Base-by-base conservation (phyloP, 73 alveolate species). In the Paramecium bursaria region DNA sequence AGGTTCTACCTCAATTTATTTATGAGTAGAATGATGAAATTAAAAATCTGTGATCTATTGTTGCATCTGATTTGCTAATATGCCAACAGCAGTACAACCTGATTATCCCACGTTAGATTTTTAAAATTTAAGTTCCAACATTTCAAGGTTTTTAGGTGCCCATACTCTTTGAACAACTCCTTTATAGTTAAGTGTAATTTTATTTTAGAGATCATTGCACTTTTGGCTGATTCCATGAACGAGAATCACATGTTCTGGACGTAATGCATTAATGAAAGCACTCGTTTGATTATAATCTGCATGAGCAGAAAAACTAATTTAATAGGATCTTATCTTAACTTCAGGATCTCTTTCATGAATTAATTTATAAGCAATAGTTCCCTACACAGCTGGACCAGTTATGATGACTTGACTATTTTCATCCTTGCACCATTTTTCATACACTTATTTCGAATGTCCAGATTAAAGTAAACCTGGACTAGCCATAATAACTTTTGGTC, bases 211-310 rank as follows among this genome's bases (percentile, higher is more conserved):
- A 50, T 75, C 88, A 30, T 60, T 75, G 3, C 73, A 50, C 85
- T 97, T 99, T 86, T 95, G 97, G 2, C 91, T 88, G 53, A 95
- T 98, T 7, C 99, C 99, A 91, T 97, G 99, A 21, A 97, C 99
- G 11, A 97, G 89, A 33, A 97, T 97, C 1, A 96, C 97, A 90
- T 96, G 95, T 53, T 92, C 88, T 1, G 99, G 99, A 60, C 95
- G 91, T 29, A 96, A 86, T 33, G 90, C 80, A 75, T 92, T 75
- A 4, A 97, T 95, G 75, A 95, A 97, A 75, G 95, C 97, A n/a
- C 96, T 86, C 13, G 99, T 96, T 67, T 97, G 97, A 14, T 67
- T 85, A 86, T 86, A 95, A 89, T 97, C 99, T 19, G 98, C 94
- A 92, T 97, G 99, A 4, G 99, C 99, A 13, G 99, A 92, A 86